Evolutionary conservation across 192 early-diverging fungal species (phyloP), one percentile per base, ranked within the genome.

Genomic region (Cetraspora pellucida): DNA sequence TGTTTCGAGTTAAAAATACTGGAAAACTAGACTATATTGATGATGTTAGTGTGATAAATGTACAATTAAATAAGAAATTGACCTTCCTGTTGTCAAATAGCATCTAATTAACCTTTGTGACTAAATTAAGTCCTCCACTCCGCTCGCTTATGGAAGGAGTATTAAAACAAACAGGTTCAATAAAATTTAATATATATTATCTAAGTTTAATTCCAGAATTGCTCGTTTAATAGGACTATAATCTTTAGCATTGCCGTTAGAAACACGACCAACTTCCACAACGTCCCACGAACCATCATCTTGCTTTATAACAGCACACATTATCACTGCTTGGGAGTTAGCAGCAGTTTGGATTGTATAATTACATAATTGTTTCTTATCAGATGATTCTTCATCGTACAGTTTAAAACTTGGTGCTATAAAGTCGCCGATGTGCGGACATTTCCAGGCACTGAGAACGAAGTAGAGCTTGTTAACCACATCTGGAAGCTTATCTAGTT

Each of bases 381-480:
- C 43, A 13, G 77, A 71, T 45, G 17, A 16, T 3, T 25, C 17
- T n/a, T 37, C 49, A 63, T 78, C 77, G 46, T 50, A 73, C 25
- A 78, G 14, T 60, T 73, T 59, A 54, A 78, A 78, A 10, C 14
- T 47, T 44, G 70, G 70, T 23, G 21, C 45, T 19, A 8, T 10
- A 73, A 60, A 72, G 19, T 46, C 14, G 1, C 67, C 54, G n/a
- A 78, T 78, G 10, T 77, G 44, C 28, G 54, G 54, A 13, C 70
- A 55, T n/a, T 25, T 7, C 27, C 10, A 78, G 37, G 77, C 37
- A 16, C 70, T 74, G 13, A 78, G 45, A 8, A 78, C 21, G 59
- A 78, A 78, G 28, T 78, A 78, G 43, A 78, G 45, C 17, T 73
- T 77, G 10, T 44, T 70, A 1, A 78, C 70, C 2, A 8, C 14